These are phyloP conservation scores for Fraxinus sp. DNA, from an alignment of 305 asterid species.

Conservation along the genomic window DNA sequence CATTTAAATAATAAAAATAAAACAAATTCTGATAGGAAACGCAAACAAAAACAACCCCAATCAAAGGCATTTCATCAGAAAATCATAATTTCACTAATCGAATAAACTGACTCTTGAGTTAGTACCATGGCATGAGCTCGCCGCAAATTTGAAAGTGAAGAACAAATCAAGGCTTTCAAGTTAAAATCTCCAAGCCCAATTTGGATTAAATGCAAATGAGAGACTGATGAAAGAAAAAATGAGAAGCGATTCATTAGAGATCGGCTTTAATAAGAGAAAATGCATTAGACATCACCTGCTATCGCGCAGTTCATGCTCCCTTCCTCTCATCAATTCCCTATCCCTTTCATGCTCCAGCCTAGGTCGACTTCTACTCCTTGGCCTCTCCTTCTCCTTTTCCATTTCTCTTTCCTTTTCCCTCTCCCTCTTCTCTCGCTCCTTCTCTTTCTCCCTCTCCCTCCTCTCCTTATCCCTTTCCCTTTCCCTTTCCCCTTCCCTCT, in stretches of 20 bases:
- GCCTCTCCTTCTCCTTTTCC: conserved; percentile 27
- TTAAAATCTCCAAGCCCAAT: not conserved
- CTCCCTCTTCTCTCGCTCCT: conserved; percentile 12
- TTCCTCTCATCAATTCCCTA: conserved; percentile 54
- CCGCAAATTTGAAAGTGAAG: not conserved
- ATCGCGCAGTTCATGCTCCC: conserved; percentile 67
- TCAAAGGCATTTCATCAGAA: conserved; percentile 2
- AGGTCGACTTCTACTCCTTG: conserved; percentile 51
- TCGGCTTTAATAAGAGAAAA: conserved; percentile 9
- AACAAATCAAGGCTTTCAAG: not conserved
- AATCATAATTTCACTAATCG: conserved; percentile 4
- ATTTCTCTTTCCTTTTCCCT: conserved; percentile 18
- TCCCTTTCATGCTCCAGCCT: conserved; percentile 51
- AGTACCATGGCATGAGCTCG: not conserved
- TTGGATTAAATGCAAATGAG: conserved; percentile 2
- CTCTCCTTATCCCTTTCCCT: conserved; percentile 27
- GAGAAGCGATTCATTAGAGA: not conserved
- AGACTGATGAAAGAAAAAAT: not conserved
- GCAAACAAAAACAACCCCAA: not conserved
- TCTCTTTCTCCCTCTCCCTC: conserved; percentile 19
- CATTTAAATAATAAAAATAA: not conserved
- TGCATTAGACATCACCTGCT: conserved; percentile 63
- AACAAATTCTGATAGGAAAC: not conserved
- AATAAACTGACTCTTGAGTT: not conserved
- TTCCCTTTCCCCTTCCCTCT: conserved; percentile 33